Evolutionary conservation across 257 asterid genomes (phyloP).

Genomic region (Rubia yunnanensis): DNA sequence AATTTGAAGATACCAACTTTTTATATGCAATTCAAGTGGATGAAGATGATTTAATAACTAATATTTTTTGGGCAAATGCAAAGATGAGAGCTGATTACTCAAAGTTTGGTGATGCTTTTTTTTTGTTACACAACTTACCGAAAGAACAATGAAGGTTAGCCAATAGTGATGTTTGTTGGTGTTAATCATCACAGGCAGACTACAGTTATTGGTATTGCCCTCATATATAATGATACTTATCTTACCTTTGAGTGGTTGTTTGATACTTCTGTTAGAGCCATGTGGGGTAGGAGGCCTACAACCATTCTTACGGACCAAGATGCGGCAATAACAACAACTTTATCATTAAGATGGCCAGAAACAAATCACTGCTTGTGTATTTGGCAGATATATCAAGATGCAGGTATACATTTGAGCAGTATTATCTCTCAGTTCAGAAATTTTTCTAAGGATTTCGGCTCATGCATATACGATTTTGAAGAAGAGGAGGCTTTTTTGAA

Average conservation of each 20-base stretch:
- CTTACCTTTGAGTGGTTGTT: background rate
- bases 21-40: background rate
- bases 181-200: background rate
- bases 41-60: background rate
- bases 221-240: background rate
- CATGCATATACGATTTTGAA: too few relatives aligned
- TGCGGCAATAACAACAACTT: conserved; percentile 3
- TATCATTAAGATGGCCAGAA: background rate
- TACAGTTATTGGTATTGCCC: background rate
- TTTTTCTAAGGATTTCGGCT: background rate
- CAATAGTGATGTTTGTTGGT: background rate
- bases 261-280: background rate
- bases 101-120: background rate
- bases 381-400: background rate
- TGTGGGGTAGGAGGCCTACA: conserved; percentile 1
- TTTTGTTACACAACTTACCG: background rate
- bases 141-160: background rate
- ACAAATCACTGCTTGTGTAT: background rate
- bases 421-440: background rate
- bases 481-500: too few relatives aligned
- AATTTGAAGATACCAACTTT: background rate
- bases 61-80: background rate
- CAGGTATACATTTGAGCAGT: background rate
- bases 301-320: conserved; percentile 9
- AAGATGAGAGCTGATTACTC: background rate